A percentile compares a stretch with the other conserved stretches of the same genome.
These are phyloP conservation scores for Fraxinus americana DNA, from an alignment of 257 asterid genomes.

Conservation along the genomic window DNA sequence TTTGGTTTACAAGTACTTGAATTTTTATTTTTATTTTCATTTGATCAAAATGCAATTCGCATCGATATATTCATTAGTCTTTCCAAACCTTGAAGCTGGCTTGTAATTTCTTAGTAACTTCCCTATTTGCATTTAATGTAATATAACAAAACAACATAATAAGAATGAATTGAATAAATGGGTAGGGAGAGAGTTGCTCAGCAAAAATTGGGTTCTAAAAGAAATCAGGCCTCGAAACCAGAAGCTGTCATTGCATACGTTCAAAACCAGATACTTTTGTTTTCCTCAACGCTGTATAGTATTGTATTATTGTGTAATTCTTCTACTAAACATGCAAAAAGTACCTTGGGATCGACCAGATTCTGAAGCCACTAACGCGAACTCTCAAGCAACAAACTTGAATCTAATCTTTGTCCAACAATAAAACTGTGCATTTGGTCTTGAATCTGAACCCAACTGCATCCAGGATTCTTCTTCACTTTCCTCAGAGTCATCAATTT, in stretches of 20 bases:
- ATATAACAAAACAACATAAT: not conserved
- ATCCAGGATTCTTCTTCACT: conserved; percentile 75
- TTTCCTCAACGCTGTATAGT: no score
- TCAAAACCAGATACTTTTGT: no score
- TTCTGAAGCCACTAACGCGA: not conserved
- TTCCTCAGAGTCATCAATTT: conserved; percentile 63
- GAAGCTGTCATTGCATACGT: no score
- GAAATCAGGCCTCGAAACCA: not conserved
- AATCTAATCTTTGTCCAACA: conserved; percentile 50
- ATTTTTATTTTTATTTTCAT: no score
- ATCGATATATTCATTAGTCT: no score
- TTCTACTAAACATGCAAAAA: no score
- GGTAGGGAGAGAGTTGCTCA: not conserved
- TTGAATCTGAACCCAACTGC: conserved; percentile 72
- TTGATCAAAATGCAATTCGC: not conserved
- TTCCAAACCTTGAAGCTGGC: not conserved
- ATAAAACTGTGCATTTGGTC: conserved; percentile 46
- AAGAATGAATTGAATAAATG: no score
- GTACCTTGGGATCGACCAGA: not conserved
- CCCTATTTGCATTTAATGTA: no score
- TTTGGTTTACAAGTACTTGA: not conserved
- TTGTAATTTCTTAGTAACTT: no score
- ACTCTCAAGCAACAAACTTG: conserved; percentile 33
- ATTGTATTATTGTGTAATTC: no score
- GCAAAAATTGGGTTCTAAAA: not conserved